phyloP scores from a whole-genome alignment of 2,329 filamentous ascomycete species.

The Sporothrix curviconia region DNA sequence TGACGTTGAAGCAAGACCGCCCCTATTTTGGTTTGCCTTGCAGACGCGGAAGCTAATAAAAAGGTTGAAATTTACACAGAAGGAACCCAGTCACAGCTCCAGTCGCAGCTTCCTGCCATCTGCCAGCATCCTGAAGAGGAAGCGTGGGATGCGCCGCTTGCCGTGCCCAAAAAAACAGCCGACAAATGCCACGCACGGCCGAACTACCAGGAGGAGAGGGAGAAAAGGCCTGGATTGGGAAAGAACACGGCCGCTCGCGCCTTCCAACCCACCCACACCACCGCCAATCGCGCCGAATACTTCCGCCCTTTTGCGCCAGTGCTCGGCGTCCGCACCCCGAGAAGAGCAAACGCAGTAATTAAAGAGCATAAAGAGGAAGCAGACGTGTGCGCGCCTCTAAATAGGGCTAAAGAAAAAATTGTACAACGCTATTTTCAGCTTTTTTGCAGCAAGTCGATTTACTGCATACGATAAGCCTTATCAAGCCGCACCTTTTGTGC shows the following conservation, averaged over 20 bases:
- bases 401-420: constrained; percentile 1
- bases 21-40: background rate
- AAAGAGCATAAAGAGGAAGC: too few relatives aligned
- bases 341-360: too few relatives aligned
- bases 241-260: constrained; percentile 1
- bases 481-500: background rate
- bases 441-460: background rate
- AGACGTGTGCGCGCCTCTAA: too few relatives aligned
- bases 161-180: background rate
- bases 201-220: too few relatives aligned
- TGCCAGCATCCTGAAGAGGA: too few relatives aligned
- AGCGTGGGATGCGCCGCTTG: background rate
- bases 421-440: constrained; percentile 6
- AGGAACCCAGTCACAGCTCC: too few relatives aligned
- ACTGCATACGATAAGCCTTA: constrained; percentile 13
- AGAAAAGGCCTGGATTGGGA: too few relatives aligned
- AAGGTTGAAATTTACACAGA: too few relatives aligned
- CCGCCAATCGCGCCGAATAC: background rate
- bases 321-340: too few relatives aligned
- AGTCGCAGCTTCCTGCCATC: too few relatives aligned
- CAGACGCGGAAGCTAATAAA: too few relatives aligned
- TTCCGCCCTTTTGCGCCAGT: background rate
- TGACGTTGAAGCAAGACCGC: background rate
- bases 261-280: constrained; percentile 6
- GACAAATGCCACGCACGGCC: constrained; percentile 1